Base-by-base conservation (phyloP, 2,329 filamentous ascomycete genomes). In the Zarea fungicola region DNA sequence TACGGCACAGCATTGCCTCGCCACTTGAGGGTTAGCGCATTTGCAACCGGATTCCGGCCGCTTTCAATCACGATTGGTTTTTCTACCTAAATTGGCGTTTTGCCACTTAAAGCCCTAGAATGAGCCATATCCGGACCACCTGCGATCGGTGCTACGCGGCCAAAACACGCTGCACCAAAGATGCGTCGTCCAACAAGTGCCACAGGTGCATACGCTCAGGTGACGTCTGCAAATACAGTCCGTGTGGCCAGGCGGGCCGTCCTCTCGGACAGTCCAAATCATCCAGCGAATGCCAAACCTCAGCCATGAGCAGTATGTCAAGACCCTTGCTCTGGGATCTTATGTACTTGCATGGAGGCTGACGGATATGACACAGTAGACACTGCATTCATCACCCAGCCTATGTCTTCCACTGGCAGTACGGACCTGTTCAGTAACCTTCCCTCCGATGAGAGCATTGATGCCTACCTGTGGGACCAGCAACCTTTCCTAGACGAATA, bases 181-280 rank as follows among this genome's bases (percentile, higher is more conserved):
- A 39, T 21, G 16, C 36, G 19, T 39, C 36, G 36, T 39, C 36
- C 13, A 10, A 8, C 18, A 19, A 39, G 19, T 39, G 36, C 36
- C 36, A 39, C 21, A 10, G 13, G 19, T 39, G 36, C 18, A n/a
- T 39, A n/a, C 36, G 36, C 8, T n/a, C 36, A 6, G 36, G 36
- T 6, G n/a, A n/a, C 8, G 36, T 21, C 36, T 39, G 36, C 36
- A 39, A 19, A n/a, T 39, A 39, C 19, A 39, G 36, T 21, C 13
- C 62, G 51, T 63, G 63, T 18, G 59, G 57, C 18, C 44, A 23
- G 60, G 60, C 25, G 59, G 49, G 31, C 54, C 58, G 28, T 56
- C 56, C 11, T 54, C 53, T 26, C 48, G 40, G 19, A 19, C 36
- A 19, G 8, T 21, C 16, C 16, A 13, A 22, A 39, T 9, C 36